Evolutionary conservation across 352 stramenopile species (phyloP), one percentile per base, ranked within the genome.

Genomic region (Pythium pyrilobum): DNA sequence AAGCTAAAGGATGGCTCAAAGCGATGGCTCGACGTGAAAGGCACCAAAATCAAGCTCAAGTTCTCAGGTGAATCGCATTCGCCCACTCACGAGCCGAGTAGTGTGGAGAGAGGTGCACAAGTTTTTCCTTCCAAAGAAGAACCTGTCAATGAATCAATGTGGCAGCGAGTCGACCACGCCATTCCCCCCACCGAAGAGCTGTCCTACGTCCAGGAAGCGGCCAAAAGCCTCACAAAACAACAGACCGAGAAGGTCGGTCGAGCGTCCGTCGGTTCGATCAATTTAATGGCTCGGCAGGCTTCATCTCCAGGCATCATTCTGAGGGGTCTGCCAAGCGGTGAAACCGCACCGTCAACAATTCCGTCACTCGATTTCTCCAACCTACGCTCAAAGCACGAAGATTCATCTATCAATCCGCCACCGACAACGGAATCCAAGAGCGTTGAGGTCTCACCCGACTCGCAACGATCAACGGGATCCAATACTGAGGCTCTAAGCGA

Each of bases 1-100:
- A 62, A 59, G 31, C 39, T 63, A 9, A 62, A 63, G 40, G 60
- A 67, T 23, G 42, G 41, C 3, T 44, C 47, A 3, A 59, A 53
- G 29, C 39, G 39, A 11, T 67, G 60, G 52, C 56, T 63, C 36
- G 37, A 59, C 18, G 24, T 67, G 12, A 46, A 38, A 4, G 24
- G 20, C 11, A 67, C 60, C 5, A 67, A 67, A 38, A 52, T 67
- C 37, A 67, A 67, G 33, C 20, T 67, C 13, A 57, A 37, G 49
- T 32, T 67, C 1, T 9, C 11, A 6, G 43, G 50, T 12, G 43
- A 58, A 15, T 7, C 32, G 8, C 8, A 38, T 4, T 33, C 23
- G 4, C 7, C 28, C 0, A 46, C 3, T 12, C 34, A 39, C 10
- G 40, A 8, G 16, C 10, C 36, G n/a, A 41, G 31, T 36, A 16